phyloP scores from a whole-genome alignment of 768 basidiomycete genomes.

The Lepiota venenata region DNA sequence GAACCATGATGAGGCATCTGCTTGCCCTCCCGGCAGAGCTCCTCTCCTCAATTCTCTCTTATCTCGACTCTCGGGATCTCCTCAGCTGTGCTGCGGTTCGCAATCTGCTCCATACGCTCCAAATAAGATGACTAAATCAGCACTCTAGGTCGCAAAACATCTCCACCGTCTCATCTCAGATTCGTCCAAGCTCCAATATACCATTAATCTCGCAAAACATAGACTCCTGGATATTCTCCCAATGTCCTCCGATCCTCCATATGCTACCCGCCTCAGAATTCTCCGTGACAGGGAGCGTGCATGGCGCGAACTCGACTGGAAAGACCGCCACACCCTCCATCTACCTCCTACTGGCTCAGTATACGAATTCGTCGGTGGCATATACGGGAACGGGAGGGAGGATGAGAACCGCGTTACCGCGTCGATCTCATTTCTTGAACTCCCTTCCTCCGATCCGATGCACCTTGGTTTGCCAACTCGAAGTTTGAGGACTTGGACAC shows the following conservation, averaged over 20 bases:
- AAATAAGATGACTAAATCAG: not conserved
- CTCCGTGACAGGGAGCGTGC: conserved; percentile 40
- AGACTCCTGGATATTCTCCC: conserved; percentile 39
- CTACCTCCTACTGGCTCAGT: conserved; percentile 44
- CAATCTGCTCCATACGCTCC: not conserved
- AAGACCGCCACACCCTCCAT: conserved; percentile 30
- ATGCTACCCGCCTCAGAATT: conserved; percentile 35
- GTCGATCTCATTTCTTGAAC: conserved; percentile 48
- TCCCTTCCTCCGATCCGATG: conserved; percentile 32
- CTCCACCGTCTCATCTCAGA: conserved; percentile 33
- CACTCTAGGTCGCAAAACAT: conserved; percentile 34
- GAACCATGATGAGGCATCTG: conserved; percentile 6
- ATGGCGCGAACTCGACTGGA: conserved; percentile 46
- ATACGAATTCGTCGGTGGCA: conserved; percentile 48
- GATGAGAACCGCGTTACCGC: conserved; percentile 36
- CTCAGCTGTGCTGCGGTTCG: conserved; percentile 15
- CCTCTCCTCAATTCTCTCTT: conserved; percentile 20
- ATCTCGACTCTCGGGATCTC: conserved; percentile 21
- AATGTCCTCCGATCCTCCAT: conserved; percentile 26
- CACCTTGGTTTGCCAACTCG: conserved; percentile 18
- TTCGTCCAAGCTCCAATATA: conserved; percentile 46
- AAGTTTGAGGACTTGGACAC: conserved; percentile 38
- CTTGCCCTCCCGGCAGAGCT: conserved; percentile 21
- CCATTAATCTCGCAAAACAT: conserved; percentile 45
- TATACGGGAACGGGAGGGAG: conserved; percentile 48